These are phyloP conservation scores for Thozetella sp. DNA, from an alignment of 495 filamentous ascomycete genomes.

Conservation along the genomic window DNA sequence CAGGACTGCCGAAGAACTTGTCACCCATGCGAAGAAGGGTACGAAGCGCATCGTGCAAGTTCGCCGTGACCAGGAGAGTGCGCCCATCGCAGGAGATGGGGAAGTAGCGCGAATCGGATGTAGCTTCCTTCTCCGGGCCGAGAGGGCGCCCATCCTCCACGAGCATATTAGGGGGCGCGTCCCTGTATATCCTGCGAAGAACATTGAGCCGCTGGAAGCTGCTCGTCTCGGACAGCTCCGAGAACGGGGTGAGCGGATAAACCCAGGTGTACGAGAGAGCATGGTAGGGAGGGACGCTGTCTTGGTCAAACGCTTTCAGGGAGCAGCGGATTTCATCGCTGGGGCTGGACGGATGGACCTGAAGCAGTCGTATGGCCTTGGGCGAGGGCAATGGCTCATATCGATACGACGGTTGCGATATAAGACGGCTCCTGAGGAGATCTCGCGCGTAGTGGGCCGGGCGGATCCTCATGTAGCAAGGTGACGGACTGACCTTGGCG, in stretches of 20 bases:
- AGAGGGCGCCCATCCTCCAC: neutral
- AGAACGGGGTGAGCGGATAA: constrained; percentile 9
- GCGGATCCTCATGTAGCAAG: neutral
- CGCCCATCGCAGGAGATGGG: constrained; percentile 14
- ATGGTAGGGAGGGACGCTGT: constrained; percentile 11
- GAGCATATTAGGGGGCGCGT: neutral
- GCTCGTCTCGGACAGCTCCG: neutral
- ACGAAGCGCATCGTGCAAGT: constrained; percentile 13
- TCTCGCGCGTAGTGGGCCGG: neutral
- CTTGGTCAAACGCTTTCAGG: constrained; percentile 4
- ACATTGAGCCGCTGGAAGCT: neutral
- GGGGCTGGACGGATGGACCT: neutral
- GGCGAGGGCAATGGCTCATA: constrained; percentile 11
- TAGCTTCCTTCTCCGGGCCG: neutral
- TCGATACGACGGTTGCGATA: neutral
- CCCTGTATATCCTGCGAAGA: neutral
- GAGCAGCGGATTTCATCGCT: constrained; percentile 10
- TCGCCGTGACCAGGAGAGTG: constrained; percentile 15
- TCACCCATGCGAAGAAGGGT: neutral
- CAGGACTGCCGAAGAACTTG: neutral
- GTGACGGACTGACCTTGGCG: too few species aligned
- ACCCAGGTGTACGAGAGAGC: constrained; percentile 23
- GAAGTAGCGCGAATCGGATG: constrained; percentile 3
- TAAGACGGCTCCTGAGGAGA: neutral
- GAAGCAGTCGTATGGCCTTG: constrained; percentile 6